These are phyloP conservation scores for Stephania cephalantha DNA, from an alignment of 164 flowering plant species.

Conservation along the genomic window DNA sequence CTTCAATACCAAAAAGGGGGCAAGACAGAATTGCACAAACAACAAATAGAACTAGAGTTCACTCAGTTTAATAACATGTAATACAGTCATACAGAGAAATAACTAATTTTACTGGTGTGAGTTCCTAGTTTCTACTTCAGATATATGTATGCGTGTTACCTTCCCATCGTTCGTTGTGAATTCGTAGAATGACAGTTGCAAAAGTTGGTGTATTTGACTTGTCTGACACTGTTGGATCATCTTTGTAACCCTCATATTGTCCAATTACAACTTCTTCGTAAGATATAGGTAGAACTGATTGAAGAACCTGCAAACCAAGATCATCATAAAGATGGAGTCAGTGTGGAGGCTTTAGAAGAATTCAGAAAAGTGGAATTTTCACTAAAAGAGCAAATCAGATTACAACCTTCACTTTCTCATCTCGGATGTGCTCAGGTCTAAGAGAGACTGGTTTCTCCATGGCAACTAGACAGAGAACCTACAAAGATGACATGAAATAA, in stretches of 20 bases:
- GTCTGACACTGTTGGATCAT: constrained; percentile 85
- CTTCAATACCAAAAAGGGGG: background rate
- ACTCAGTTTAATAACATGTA: background rate
- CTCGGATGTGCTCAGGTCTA: constrained; percentile 94
- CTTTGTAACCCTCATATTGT: constrained; percentile 86
- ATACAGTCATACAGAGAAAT: background rate
- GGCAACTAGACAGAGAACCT: constrained; percentile 94
- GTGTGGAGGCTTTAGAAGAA: background rate
- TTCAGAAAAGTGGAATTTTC: background rate
- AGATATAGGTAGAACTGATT: constrained; percentile 69
- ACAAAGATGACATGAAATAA: constrained; percentile 10
- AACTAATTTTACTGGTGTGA: background rate
- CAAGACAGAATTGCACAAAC: background rate
- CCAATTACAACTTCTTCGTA: constrained; percentile 93
- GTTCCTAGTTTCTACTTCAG: background rate
- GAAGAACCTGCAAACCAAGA: constrained; percentile 65
- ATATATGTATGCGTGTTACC: constrained; percentile 30
- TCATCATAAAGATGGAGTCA: background rate
- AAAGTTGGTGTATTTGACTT: constrained; percentile 92
- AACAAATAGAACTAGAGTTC: background rate
- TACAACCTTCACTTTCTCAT: constrained; percentile 95
- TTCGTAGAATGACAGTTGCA: constrained; percentile 68
- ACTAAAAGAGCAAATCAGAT: constrained; percentile 1
- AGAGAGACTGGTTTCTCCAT: constrained; percentile 96
- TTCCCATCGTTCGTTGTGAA: constrained; percentile 99